Conservation (phyloP, 2,329 filamentous ascomycete genomes). For the Fusarium heterosporum region DNA sequence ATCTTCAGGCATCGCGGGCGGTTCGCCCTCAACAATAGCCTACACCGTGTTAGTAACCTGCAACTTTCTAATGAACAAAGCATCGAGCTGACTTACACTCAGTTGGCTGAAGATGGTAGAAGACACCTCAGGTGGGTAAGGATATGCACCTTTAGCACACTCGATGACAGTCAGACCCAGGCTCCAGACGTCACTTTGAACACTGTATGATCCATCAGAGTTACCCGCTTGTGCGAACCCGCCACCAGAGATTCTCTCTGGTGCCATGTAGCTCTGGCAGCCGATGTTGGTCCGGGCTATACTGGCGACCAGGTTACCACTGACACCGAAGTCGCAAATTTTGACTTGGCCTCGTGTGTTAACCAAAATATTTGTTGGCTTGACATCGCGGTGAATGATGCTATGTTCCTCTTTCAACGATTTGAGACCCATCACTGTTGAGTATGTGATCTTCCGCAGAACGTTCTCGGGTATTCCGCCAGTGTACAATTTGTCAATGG, state of each 20-base stretch:
- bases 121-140: slow-evolving; percentile 96
- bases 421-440: slow-evolving; percentile 91
- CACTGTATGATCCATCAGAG: slow-evolving; percentile 89
- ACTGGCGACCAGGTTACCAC: slow-evolving; percentile 94
- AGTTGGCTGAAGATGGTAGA: slow-evolving; percentile 98
- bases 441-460: slow-evolving; percentile 88
- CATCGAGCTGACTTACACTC: slow-evolving; percentile 73
- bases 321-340: slow-evolving; percentile 98
- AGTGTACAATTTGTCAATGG: slow-evolving; percentile 93
- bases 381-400: slow-evolving; percentile 98
- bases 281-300: slow-evolving; percentile 99
- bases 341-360: slow-evolving; percentile 94
- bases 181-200: slow-evolving; percentile 98
- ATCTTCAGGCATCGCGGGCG: slow-evolving; percentile 83
- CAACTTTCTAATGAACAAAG: neutral
- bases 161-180: slow-evolving; percentile 94
- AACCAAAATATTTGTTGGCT: slow-evolving; percentile 97
- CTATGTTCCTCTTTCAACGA: slow-evolving; percentile 97
- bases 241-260: slow-evolving; percentile 91
- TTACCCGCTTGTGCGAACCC: slow-evolving; percentile 77
- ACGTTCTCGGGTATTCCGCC: slow-evolving; percentile 92
- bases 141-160: slow-evolving; percentile 93
- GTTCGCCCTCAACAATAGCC: slow-evolving; percentile 98
- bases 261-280: slow-evolving; percentile 99
- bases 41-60: slow-evolving; percentile 55